Conservation (phyloP, 2,329 filamentous ascomycete genomes). For the Aureobasidium namibiae region DNA sequence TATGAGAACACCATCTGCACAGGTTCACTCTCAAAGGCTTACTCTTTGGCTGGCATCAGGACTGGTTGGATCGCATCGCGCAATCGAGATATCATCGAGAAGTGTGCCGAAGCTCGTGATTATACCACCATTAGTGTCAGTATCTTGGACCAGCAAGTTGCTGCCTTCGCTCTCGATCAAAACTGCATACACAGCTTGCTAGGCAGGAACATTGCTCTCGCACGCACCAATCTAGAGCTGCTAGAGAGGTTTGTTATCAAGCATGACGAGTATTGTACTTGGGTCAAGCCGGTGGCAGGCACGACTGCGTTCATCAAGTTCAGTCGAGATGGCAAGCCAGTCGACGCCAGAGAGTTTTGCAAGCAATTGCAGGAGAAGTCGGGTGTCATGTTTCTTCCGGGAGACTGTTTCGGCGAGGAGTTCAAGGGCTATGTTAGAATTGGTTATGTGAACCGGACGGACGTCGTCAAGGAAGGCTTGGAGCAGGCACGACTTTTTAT, state of each 20-base stretch:
- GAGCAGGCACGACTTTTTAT: conserved; percentile 47
- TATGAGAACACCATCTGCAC: conserved; percentile 66
- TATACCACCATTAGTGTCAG: conserved; percentile 84
- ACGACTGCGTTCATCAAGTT: conserved; percentile 75
- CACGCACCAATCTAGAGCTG: conserved; percentile 57
- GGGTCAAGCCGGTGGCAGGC: conserved; percentile 67
- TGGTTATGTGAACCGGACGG: conserved; percentile 65
- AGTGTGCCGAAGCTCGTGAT: conserved; percentile 58
- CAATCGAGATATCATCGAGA: conserved; percentile 52
- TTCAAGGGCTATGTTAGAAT: conserved; percentile 70
- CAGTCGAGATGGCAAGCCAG: conserved; percentile 48
- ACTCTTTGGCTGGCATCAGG: conserved; percentile 71
- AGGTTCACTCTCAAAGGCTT: conserved; percentile 79
- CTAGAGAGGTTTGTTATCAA: conserved; percentile 60
- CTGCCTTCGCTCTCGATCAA: conserved; percentile 62
- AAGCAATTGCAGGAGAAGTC: conserved; percentile 57
- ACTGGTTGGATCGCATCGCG: conserved; percentile 75
- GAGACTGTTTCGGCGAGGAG: conserved; percentile 62
- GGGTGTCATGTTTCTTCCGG: conserved; percentile 68
- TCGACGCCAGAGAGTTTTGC: conserved; percentile 69
- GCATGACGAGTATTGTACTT: conserved; percentile 56
- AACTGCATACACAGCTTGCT: conserved; percentile 57
- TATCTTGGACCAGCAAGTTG: conserved; percentile 72
- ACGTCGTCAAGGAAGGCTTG: conserved; percentile 59
- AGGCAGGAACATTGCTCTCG: conserved; percentile 56